A percentile compares a stretch with the other conserved stretches of the same genome.
Conservation (phyloP, 495 filamentous ascomycete species). For the Aspergillus biplanus region DNA sequence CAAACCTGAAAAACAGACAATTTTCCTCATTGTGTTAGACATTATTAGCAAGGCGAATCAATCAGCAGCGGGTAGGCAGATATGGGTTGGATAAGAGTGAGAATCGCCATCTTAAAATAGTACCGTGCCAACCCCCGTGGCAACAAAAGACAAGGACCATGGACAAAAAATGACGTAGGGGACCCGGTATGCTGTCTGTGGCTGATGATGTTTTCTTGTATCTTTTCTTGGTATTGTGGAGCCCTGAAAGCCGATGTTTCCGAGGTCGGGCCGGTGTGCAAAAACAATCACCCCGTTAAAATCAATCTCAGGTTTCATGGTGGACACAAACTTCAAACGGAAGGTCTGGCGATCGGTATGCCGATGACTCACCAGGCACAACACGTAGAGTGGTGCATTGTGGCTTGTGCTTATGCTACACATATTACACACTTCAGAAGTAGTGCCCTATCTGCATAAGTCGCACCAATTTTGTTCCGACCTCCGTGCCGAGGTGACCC, state of each 20-base stretch:
- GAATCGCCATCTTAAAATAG: background rate
- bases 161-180: constrained; percentile 1
- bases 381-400: no score
- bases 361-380: no score
- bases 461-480: no score
- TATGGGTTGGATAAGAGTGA: background rate
- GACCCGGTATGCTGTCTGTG: background rate
- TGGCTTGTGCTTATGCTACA: no score
- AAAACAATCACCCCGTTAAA: background rate
- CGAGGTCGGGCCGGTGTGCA: background rate
- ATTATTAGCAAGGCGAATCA: constrained; percentile 1
- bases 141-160: background rate
- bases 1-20: constrained; percentile 28
- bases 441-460: no score
- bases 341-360: background rate
- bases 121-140: background rate
- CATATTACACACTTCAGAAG: no score
- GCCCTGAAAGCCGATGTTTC: background rate
- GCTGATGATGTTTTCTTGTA: constrained; percentile 3
- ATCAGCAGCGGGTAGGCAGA: background rate
- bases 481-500: no score
- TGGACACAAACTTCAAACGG: background rate
- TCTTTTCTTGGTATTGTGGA: background rate
- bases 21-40: constrained; percentile 20
- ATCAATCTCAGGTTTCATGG: background rate